A percentile compares a stretch with the other conserved stretches of the same genome.
These are phyloP conservation scores for Neoboletus subvelutipes DNA, from an alignment of 768 basidiomycete genomes.

Conservation along the genomic window DNA sequence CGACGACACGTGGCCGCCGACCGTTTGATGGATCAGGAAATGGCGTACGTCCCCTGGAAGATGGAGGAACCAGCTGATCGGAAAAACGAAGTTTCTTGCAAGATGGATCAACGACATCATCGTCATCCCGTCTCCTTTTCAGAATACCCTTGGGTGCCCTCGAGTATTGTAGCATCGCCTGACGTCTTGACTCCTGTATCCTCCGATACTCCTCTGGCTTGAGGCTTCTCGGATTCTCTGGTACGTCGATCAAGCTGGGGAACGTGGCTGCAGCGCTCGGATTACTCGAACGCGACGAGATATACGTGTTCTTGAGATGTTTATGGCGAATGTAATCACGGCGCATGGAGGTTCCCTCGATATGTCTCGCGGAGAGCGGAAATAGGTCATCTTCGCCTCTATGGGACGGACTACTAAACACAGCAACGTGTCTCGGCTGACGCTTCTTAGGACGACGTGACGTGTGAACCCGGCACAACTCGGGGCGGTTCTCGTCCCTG, in stretches of 20 bases:
- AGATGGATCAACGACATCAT: slow-evolving; percentile 10
- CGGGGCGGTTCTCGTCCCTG: slow-evolving; percentile 13
- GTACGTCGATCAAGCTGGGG: slow-evolving; percentile 19
- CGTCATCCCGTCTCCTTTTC: slow-evolving; percentile 30
- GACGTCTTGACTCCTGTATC: slow-evolving; percentile 26
- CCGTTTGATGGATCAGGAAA: slow-evolving; percentile 11
- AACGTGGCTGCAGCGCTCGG: slow-evolving; percentile 8
- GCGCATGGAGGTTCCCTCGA: slow-evolving; percentile 27
- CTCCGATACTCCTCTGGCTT: slow-evolving; percentile 24
- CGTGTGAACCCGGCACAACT: background rate
- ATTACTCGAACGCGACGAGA: slow-evolving; percentile 23
- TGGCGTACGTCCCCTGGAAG: slow-evolving; percentile 14
- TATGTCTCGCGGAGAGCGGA: slow-evolving; percentile 20
- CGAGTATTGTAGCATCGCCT: slow-evolving; percentile 28
- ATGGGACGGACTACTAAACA: background rate
- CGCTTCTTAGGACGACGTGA: slow-evolving; percentile 11
- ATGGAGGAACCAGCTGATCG: background rate
- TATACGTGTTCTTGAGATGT: slow-evolving; percentile 30
- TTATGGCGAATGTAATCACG: slow-evolving; percentile 29
- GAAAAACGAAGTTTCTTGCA: slow-evolving; percentile 29
- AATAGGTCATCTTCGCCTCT: slow-evolving; percentile 23
- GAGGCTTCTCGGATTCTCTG: slow-evolving; percentile 20
- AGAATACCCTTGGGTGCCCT: slow-evolving; percentile 28
- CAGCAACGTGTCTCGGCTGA: background rate
- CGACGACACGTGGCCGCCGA: slow-evolving; percentile 18